A percentile compares a stretch with the other conserved stretches of the same genome.
Evolutionary conservation across 2,329 filamentous ascomycete genomes (phyloP).

Genomic region (Fusarium penzigii): DNA sequence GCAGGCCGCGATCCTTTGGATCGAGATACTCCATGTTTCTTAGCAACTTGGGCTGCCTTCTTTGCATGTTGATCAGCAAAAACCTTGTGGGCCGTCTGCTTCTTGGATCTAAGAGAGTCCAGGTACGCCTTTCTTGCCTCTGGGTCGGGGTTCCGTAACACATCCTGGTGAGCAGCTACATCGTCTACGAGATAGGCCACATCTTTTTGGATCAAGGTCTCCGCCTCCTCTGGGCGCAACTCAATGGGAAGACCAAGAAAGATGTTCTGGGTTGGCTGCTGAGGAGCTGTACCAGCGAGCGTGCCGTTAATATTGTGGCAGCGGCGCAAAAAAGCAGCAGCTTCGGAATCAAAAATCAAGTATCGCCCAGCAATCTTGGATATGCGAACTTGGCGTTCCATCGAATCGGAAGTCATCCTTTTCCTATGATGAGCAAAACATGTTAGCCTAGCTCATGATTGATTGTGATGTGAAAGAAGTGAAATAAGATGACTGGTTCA

Average conservation of each 20-base stretch:
- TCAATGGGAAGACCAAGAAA: slow-evolving; percentile 88
- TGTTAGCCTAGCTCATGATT: slow-evolving; percentile 20
- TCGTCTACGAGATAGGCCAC: slow-evolving; percentile 83
- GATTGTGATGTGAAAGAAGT: slow-evolving; percentile 2
- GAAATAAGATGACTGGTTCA: slow-evolving; percentile 30
- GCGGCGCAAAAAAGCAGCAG: slow-evolving; percentile 75
- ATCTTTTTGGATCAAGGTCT: slow-evolving; percentile 74
- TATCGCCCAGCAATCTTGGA: slow-evolving; percentile 79
- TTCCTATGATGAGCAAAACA: slow-evolving; percentile 13
- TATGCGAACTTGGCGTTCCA: slow-evolving; percentile 65
- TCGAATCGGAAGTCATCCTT: slow-evolving; percentile 20
- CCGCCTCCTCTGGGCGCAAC: slow-evolving; percentile 87
- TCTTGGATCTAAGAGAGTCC: slow-evolving; percentile 51
- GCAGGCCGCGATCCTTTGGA: slow-evolving; percentile 1
- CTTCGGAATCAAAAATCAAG: slow-evolving; percentile 84
- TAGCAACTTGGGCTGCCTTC: slow-evolving; percentile 33
- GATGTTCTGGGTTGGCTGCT: slow-evolving; percentile 91
- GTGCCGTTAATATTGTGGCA: slow-evolving; percentile 83
- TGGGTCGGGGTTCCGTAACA: slow-evolving; percentile 58
- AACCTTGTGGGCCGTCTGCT: slow-evolving; percentile 42
- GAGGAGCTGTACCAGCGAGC: slow-evolving; percentile 83
- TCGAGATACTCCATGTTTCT: slow-evolving; percentile 15
- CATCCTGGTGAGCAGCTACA: slow-evolving; percentile 65
- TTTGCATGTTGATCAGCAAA: slow-evolving; percentile 42
- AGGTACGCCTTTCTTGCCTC: slow-evolving; percentile 64